Evolutionary conservation across 768 basidiomycete genomes (phyloP).

Genomic region (Trametes cubensis): DNA sequence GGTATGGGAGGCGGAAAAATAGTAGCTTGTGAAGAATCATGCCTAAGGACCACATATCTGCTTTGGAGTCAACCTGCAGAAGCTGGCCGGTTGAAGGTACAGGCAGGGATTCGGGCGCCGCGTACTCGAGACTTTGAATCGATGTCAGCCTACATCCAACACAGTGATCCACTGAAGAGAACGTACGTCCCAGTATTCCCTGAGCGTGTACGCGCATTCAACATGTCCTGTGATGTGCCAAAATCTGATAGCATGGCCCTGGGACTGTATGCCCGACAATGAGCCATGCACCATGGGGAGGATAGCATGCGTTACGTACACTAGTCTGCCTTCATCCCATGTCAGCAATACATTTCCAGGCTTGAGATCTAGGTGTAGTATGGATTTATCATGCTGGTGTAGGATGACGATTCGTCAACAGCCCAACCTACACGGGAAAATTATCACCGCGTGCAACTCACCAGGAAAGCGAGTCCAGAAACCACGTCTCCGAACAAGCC

Average conservation of each 20-base stretch:
- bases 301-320: constrained; percentile 49
- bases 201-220: constrained; percentile 69
- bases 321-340: constrained; percentile 83
- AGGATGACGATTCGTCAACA: no score
- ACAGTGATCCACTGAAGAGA: neutral
- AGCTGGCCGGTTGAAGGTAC: constrained; percentile 66
- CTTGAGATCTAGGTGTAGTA: constrained; percentile 92
- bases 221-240: constrained; percentile 91
- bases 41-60: constrained; percentile 97
- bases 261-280: constrained; percentile 52
- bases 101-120: constrained; percentile 85
- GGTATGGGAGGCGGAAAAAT: constrained; percentile 89
- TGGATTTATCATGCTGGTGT: constrained; percentile 73
- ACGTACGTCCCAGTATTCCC: constrained; percentile 95
- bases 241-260: constrained; percentile 96
- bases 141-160: constrained; percentile 2
- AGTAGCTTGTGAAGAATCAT: constrained; percentile 94
- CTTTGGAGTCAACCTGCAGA: constrained; percentile 77
- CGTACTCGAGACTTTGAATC: constrained; percentile 71
- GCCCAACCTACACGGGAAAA: no score
- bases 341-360: constrained; percentile 92
- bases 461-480: constrained; percentile 86
- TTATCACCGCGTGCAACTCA: constrained; percentile 31
- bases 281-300: neutral
- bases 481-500: constrained; percentile 84